Base-by-base conservation (phyloP, 2,329 filamentous ascomycete genomes). In the Dothistroma septosporum region DNA sequence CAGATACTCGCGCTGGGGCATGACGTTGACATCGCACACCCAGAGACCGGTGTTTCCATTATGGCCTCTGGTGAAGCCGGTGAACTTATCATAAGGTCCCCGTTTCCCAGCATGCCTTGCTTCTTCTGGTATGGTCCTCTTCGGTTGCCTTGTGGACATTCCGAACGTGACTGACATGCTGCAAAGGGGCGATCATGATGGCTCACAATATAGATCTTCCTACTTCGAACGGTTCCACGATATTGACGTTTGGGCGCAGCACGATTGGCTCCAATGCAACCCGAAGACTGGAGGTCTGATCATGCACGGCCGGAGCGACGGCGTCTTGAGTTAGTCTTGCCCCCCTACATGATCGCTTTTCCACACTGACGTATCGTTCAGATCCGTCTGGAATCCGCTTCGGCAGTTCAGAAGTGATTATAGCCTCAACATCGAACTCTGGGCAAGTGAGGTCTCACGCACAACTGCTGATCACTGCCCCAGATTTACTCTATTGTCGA, bases 401-500 rank as follows among this genome's bases (percentile, higher is more conserved):
- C 57, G 79, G 79, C 21, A 75, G 72, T 11, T 72, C 73, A 1
- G 79, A 81, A 53, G 64, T 66, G 24, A 59, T 62, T 58, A 8
- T 24, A 19, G 14, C 46, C 22, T 53, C 21, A 4, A n/a, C 24
- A n/a, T 31, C 48, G 21, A 49, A 24, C 22, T 5, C 3, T 22
- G 24, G 16, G 47, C 47, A 31, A 2, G 47, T 11, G 6, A 35
- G 24, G 21, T 33, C 8, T 35, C 21, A 19, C 37, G 31, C 19
- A n/a, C 37, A 37, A 28, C n/a, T 49, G 35, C 53, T 60, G 28
- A 63, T 19, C 7, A 1, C 22, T 4, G 7, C 28, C 2, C 4
- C 31, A 66, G 65, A 78, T 81, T 56, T 81, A 82, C 69, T 71
- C 74, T n/a, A 75, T 82, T 50, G 75, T 77, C n/a, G 78, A 80